Evolutionary conservation across 192 early-diverging fungal species (phyloP).

Genomic region (Linnemannia schmuckeri): DNA sequence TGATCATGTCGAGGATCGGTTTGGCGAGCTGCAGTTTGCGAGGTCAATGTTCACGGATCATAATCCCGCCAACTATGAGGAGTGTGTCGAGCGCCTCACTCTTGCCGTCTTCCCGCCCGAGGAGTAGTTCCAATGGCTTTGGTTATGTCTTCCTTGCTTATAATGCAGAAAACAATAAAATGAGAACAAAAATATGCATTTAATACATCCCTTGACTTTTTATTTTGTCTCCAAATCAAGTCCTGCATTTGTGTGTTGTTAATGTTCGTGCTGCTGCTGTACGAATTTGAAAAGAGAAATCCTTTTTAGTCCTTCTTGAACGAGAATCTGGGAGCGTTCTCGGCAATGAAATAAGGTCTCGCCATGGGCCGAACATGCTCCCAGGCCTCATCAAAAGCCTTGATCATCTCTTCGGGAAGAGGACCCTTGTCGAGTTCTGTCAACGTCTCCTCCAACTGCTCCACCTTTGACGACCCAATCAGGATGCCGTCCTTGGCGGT

Average conservation of each 20-base stretch:
- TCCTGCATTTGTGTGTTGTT: no score
- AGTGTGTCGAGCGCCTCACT: slow-evolving; percentile 38
- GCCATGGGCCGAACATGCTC: slow-evolving; percentile 41
- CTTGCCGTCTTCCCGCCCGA: slow-evolving; percentile 29
- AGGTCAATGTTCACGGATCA: slow-evolving; percentile 87
- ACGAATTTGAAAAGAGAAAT: no score
- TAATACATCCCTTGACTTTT: neutral
- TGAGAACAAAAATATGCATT: neutral
- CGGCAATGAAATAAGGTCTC: slow-evolving; percentile 36
- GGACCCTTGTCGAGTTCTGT: slow-evolving; percentile 62
- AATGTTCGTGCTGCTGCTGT: no score
- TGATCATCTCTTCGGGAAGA: slow-evolving; percentile 61
- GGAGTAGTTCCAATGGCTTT: neutral
- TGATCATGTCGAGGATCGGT: slow-evolving; percentile 82
- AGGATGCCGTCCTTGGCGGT: slow-evolving; percentile 33
- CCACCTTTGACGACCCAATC: slow-evolving; percentile 51
- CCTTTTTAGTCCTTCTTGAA: neutral
- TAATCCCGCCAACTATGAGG: slow-evolving; percentile 79
- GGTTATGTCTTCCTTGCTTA: neutral
- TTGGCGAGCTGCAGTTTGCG: slow-evolving; percentile 85
- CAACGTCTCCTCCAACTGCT: slow-evolving; percentile 58
- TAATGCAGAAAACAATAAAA: neutral
- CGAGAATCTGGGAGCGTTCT: neutral
- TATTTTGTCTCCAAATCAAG: neutral
- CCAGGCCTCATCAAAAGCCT: slow-evolving; percentile 70